These are phyloP conservation scores for Opeltia flavorubescens DNA, from an alignment of 495 filamentous ascomycete species.

Conservation along the genomic window DNA sequence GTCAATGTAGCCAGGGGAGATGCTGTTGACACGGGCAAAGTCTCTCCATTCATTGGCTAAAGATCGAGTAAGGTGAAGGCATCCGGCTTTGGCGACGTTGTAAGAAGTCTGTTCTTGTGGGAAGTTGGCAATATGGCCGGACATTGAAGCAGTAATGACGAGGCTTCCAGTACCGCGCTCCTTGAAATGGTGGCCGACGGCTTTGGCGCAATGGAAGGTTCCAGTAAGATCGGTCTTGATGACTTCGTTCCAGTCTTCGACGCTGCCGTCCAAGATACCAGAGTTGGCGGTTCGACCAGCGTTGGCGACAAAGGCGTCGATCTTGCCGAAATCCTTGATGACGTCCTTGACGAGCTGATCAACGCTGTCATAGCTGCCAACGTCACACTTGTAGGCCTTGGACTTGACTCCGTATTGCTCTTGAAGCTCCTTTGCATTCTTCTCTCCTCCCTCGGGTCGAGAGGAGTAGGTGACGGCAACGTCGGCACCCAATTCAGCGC, in stretches of 20 bases:
- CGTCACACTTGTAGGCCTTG: conserved; percentile 44
- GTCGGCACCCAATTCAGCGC: conserved; percentile 59
- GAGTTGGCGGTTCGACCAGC: conserved; percentile 50
- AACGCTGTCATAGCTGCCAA: conserved; percentile 11
- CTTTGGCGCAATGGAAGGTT: conserved; percentile 56
- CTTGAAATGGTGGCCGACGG: conserved; percentile 50
- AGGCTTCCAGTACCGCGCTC: conserved; percentile 44
- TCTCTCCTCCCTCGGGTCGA: conserved; percentile 14
- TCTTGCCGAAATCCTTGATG: conserved; percentile 48
- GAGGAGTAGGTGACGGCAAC: conserved; percentile 55
- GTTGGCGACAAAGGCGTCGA: conserved; percentile 56
- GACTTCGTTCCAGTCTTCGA: conserved; percentile 54
- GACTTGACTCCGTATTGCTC: conserved; percentile 41
- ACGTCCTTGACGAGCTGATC: conserved; percentile 26
- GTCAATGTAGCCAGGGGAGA: conserved; percentile 68
- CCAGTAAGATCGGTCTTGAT: conserved; percentile 50
- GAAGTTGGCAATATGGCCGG: conserved; percentile 63
- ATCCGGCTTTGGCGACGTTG: conserved; percentile 61
- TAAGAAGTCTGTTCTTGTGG: conserved; percentile 71
- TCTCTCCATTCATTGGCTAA: conserved; percentile 67
- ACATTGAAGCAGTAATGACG: conserved; percentile 54
- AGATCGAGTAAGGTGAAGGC: conserved; percentile 39
- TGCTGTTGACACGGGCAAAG: conserved; percentile 61
- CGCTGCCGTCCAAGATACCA: conserved; percentile 48
- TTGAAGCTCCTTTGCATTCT: conserved; percentile 14